Evolutionary conservation across 2,329 filamentous ascomycete genomes (phyloP).

Genomic region (Thelonectria blattea): DNA sequence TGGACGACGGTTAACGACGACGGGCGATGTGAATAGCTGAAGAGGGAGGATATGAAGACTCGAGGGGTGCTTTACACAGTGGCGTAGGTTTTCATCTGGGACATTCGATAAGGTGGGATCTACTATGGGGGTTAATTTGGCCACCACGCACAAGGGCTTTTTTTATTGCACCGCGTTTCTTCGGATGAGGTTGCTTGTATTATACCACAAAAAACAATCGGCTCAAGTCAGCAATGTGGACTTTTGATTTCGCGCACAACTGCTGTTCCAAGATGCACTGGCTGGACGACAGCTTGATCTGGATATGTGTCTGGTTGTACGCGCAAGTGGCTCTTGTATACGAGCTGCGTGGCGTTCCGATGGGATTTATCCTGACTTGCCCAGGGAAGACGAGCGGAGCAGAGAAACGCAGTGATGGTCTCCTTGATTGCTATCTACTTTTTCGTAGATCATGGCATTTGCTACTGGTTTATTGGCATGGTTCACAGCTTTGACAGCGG

Average conservation of each 20-base stretch:
- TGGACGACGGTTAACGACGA: slow-evolving; percentile 19
- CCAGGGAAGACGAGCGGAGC: too few relatives aligned
- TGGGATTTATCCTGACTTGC: too few relatives aligned
- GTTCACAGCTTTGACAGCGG: too few relatives aligned
- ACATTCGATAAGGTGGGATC: slow-evolving; percentile 33
- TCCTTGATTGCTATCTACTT: too few relatives aligned
- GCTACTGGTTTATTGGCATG: too few relatives aligned
- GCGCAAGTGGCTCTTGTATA: too few relatives aligned
- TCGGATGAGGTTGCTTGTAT: slow-evolving; percentile 40
- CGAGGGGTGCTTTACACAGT: slow-evolving; percentile 28
- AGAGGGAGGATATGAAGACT: slow-evolving; percentile 11
- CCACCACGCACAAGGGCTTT: slow-evolving; percentile 36
- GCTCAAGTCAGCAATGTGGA: slow-evolving; percentile 34
- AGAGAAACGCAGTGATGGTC: too few relatives aligned
- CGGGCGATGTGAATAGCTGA: slow-evolving; percentile 1
- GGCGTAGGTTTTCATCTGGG: slow-evolving; percentile 32
- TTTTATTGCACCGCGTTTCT: slow-evolving; percentile 38
- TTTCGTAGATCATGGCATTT: too few relatives aligned
- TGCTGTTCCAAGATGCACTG: not conserved
- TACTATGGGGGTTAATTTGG: slow-evolving; percentile 36
- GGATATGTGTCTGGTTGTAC: too few relatives aligned
- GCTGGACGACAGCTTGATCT: too few relatives aligned
- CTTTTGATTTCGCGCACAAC: slow-evolving; percentile 32
- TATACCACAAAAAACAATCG: slow-evolving; percentile 41
- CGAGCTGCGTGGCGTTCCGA: too few relatives aligned